Evolutionary conservation across 345 rosid genomes (phyloP).

Genomic region (Gossypium ekmanianum): DNA sequence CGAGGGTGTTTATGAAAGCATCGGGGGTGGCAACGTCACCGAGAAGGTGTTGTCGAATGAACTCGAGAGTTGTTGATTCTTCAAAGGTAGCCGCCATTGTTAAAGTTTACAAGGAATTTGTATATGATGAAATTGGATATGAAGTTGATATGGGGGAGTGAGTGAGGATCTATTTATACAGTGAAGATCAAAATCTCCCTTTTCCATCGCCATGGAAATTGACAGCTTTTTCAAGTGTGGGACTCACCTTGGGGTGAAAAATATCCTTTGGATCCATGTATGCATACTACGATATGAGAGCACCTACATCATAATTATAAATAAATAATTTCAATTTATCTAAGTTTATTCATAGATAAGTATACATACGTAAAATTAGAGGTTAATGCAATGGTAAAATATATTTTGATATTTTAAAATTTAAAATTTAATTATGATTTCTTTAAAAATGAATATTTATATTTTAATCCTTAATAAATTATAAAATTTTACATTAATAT

Average conservation of each 20-base stretch:
- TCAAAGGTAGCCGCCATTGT: slow-evolving; percentile 37
- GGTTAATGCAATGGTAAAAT: no score
- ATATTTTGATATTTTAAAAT: no score
- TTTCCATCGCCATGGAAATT: background rate
- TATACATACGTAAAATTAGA: no score
- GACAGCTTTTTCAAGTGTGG: background rate
- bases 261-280: no score
- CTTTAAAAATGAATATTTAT: no score
- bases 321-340: no score
- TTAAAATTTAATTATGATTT: no score
- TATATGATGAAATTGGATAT: background rate
- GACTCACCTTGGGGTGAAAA: background rate
- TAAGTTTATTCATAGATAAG: no score
- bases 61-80: slow-evolving; percentile 38
- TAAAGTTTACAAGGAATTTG: background rate
- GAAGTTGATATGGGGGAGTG: background rate
- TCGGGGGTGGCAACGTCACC: slow-evolving; percentile 52
- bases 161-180: background rate
- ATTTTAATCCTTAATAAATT: background rate
- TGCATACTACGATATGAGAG: no score
- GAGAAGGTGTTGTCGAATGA: slow-evolving; percentile 48
- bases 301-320: no score
- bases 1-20: slow-evolving; percentile 31
- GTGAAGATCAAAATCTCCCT: background rate
- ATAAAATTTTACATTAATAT: no score